Evolutionary conservation across 768 basidiomycete species (phyloP).

Genomic region (Trametes coccinea): DNA sequence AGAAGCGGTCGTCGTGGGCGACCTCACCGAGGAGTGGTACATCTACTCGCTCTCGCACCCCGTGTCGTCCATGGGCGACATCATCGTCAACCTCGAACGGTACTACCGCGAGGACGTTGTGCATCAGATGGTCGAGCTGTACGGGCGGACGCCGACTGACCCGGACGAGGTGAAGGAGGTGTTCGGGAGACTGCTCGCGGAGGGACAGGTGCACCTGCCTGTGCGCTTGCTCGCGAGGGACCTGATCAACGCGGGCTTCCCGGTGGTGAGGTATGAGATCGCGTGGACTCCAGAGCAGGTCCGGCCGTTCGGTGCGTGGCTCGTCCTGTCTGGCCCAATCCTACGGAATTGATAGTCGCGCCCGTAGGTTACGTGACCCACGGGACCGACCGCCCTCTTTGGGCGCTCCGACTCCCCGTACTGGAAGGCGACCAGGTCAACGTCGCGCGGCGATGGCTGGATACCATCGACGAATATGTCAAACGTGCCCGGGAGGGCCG

Average conservation of each 20-base stretch:
- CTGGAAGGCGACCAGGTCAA: constrained; percentile 47
- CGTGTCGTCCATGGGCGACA: constrained; percentile 48
- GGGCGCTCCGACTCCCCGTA: constrained; percentile 57
- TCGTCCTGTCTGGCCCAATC: background rate
- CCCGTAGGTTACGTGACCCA: constrained; percentile 68
- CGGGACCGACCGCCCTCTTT: constrained; percentile 61
- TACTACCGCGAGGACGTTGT: constrained; percentile 58
- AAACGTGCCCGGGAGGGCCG: constrained; percentile 38
- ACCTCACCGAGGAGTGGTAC: constrained; percentile 76
- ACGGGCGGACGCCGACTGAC: constrained; percentile 40
- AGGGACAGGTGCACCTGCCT: constrained; percentile 68
- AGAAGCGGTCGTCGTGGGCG: constrained; percentile 62
- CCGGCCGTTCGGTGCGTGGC: constrained; percentile 51
- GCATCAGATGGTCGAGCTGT: constrained; percentile 45
- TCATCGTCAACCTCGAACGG: constrained; percentile 56
- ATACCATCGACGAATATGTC: constrained; percentile 48
- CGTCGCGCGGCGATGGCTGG: constrained; percentile 58
- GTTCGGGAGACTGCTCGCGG: constrained; percentile 62
- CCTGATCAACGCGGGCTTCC: constrained; percentile 54
- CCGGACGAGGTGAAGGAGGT: constrained; percentile 45
- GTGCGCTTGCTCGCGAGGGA: constrained; percentile 63
- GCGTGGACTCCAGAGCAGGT: constrained; percentile 66
- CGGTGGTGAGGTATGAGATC: constrained; percentile 68
- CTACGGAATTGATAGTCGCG: background rate
- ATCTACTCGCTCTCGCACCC: constrained; percentile 73